Base-by-base conservation (phyloP, 176 grass and related monocot species). In the Zea luxurians region DNA sequence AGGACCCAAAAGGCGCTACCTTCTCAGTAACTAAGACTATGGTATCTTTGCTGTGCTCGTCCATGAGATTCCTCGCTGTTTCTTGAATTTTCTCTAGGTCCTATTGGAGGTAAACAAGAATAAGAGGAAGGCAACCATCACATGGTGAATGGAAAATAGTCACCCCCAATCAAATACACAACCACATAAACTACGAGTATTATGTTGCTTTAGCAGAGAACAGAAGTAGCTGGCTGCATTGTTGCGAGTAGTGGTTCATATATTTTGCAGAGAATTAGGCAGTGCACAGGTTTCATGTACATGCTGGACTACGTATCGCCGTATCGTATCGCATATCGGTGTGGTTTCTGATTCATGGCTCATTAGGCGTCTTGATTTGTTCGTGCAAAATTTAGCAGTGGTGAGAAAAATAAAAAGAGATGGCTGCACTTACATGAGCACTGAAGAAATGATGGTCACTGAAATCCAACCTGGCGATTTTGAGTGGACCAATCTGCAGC, bases 401-500 rank as follows among this genome's bases (percentile, higher is more conserved):
- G 46, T 4, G 37, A 81, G 34, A 48, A 70, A 70, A 52, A 57
- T 4, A 10, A 63, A 6, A 20, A 58, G 69, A 66, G 38, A 73
- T 40, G 6, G 75, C 3, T 64, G 17, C 61, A 91, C 89, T 91
- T 79, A 97, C 94, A 80, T 88, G 68, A 75, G 41, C 50, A 84
- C 48, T 57, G 76, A 97, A 78, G 86, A 75, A 79, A 88, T 98
- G 87, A 79, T 98, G 95, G 69, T 98, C 91, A 76, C 79, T 88
- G 63, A 98, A 98, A 81, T 92, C 91, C 75, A 94, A 35, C 88
- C 91, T 90, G 45, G 92, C 84, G 83, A 89, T 68, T 62, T 85
- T 83, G 37, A 80, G 50, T 72, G 91, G 80, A 66, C 85, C 95
- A 84, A 94, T 94, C 95, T 98, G 82, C 76, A 91, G 58, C 15